A percentile compares a stretch with the other conserved stretches of the same genome.
Evolutionary conservation across 495 filamentous ascomycete species (phyloP).

Genomic region (Hyaloscypha finlandica): DNA sequence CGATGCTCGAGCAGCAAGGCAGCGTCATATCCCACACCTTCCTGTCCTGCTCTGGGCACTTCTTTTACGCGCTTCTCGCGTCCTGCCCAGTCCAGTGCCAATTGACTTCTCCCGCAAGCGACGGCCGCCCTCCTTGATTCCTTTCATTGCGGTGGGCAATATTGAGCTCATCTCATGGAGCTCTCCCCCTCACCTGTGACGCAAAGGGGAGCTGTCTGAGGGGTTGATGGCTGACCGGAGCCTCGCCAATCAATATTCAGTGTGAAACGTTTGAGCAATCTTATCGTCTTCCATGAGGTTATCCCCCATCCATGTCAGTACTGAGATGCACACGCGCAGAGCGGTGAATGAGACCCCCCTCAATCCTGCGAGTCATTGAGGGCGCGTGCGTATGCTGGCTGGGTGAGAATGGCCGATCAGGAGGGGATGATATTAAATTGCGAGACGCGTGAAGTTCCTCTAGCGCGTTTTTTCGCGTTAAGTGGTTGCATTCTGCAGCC

Average conservation of each 20-base stretch:
- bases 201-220: background rate
- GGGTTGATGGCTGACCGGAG: background rate
- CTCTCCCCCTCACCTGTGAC: background rate
- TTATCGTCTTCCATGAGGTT: conserved; percentile 9
- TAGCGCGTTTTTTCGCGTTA: background rate
- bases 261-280: conserved; percentile 2
- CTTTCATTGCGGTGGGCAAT: background rate
- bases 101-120: conserved; percentile 2
- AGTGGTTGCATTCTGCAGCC: background rate
- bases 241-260: background rate
- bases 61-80: background rate
- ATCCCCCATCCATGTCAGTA: conserved; percentile 5
- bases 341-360: background rate
- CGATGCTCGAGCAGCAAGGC: background rate
- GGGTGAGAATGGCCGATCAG: background rate
- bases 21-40: conserved; percentile 2
- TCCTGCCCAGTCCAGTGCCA: background rate
- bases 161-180: conserved; percentile 2
- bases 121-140: background rate
- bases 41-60: background rate
- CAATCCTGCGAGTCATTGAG: background rate
- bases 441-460: background rate
- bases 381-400: background rate
- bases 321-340: background rate
- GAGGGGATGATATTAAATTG: background rate